These are phyloP conservation scores for Diaporthe sp. DNA, from an alignment of 2,329 filamentous ascomycete genomes.

Conservation along the genomic window DNA sequence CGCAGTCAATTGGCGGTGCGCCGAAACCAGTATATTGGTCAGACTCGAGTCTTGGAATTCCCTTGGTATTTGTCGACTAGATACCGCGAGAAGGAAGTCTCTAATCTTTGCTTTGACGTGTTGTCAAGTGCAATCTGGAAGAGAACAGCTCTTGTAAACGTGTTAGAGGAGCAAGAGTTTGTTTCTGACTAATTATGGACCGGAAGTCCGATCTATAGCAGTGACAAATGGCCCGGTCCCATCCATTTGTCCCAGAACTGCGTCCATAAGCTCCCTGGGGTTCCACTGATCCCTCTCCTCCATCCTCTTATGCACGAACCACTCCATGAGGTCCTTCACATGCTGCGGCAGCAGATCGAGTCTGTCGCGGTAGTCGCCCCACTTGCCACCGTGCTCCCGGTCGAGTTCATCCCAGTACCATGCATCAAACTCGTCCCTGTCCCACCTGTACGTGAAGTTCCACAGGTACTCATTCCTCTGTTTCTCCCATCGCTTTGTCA, in stretches of 20 bases:
- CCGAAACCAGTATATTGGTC: too few relatives aligned
- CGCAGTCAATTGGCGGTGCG: too few relatives aligned
- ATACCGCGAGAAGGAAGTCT: not conserved
- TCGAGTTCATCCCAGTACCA: slow-evolving; percentile 7
- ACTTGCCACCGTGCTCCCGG: not conserved
- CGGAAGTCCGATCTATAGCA: not conserved
- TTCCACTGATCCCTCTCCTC: not conserved
- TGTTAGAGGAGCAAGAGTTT: not conserved
- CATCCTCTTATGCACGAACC: not conserved
- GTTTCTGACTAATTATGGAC: not conserved
- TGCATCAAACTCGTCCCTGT: not conserved
- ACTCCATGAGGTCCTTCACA: slow-evolving; percentile 1
- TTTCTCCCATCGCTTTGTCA: not conserved
- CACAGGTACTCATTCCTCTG: not conserved
- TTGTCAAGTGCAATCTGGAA: not conserved
- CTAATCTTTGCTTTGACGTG: not conserved
- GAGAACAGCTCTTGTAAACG: not conserved
- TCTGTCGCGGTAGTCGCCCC: not conserved
- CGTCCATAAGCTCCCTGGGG: not conserved
- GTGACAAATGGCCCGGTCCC: not conserved
- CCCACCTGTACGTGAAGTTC: slow-evolving; percentile 3
- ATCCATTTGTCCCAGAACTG: slow-evolving; percentile 2
- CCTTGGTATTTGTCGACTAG: too few relatives aligned
- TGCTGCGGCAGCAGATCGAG: not conserved
- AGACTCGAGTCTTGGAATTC: too few relatives aligned